These are phyloP conservation scores for Chrysoporthe cubensis DNA, from an alignment of 2,329 filamentous ascomycete genomes.

Conservation along the genomic window DNA sequence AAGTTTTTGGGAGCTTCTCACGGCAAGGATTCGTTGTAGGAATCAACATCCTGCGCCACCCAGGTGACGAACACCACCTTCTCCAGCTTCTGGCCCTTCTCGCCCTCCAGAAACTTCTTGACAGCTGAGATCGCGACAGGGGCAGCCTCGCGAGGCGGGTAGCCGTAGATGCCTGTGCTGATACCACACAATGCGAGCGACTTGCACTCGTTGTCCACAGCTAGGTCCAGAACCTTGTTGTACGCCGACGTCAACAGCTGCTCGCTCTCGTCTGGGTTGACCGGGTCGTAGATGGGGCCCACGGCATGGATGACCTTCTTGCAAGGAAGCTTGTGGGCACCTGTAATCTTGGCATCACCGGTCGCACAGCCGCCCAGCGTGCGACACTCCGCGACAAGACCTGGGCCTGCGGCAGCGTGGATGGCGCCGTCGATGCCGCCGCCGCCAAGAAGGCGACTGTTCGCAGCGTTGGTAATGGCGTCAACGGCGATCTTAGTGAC, in stretches of 20 bases:
- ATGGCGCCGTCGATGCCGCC: slow-evolving; percentile 93
- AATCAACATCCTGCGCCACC: slow-evolving; percentile 72
- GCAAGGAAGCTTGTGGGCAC: slow-evolving; percentile 75
- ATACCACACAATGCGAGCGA: slow-evolving; percentile 83
- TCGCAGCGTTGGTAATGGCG: slow-evolving; percentile 93
- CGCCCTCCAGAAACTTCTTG: slow-evolving; percentile 55
- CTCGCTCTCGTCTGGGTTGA: slow-evolving; percentile 47
- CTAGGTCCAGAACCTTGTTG: slow-evolving; percentile 70
- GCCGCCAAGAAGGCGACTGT: slow-evolving; percentile 76
- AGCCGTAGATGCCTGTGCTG: slow-evolving; percentile 90
- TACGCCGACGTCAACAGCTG: slow-evolving; percentile 68
- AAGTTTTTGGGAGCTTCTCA: slow-evolving; percentile 50
- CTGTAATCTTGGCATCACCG: slow-evolving; percentile 82
- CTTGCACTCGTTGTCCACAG: slow-evolving; percentile 65
- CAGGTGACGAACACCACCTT: slow-evolving; percentile 87
- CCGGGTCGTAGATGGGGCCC: slow-evolving; percentile 72
- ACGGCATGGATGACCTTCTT: slow-evolving; percentile 87
- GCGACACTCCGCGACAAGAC: slow-evolving; percentile 72
- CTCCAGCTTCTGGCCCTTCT: slow-evolving; percentile 59
- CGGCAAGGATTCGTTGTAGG: slow-evolving; percentile 75
- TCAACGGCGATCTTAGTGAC: slow-evolving; percentile 80
- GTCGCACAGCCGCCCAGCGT: slow-evolving; percentile 73
- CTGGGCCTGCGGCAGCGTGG: slow-evolving; percentile 76
- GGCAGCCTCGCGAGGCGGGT: slow-evolving; percentile 75
- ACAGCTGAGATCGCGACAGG: slow-evolving; percentile 67